Base-by-base conservation (phyloP, 1,284 basidiomycete species). In the Naganishia cerealis region DNA sequence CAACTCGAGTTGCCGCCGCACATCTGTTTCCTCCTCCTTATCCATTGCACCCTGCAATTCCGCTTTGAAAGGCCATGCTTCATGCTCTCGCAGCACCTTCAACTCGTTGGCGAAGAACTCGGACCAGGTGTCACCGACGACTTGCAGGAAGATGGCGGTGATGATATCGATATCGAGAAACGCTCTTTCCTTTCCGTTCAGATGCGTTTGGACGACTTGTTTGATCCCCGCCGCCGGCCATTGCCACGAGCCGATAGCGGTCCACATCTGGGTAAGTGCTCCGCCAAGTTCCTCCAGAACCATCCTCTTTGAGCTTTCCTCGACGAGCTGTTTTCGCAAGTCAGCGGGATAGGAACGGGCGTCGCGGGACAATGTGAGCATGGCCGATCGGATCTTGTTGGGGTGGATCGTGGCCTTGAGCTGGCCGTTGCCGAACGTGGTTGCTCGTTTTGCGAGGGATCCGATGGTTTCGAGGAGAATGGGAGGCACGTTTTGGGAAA, bases 161-260 rank as follows among this genome's bases (percentile, higher is more conserved):
- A 57, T 48, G 21, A 66, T 57, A 26, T 66, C 56, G 29, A 66
- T 57, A n/a, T 50, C 39, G n/a, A 66, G 39, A n/a, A 52, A 52
- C 12, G 55, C 24, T 12, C 65, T 55, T 38, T 66, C 53, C 38
- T 66, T 66, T 21, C 65, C 65, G 21, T 66, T 66, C 33, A 66
- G 29, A 42, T 66, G 65, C 24, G 43, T 66, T 40, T 66, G 65
- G 18, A 52, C 43, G 12, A 40, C 36, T n/a, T 53, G 24, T 36
- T 39, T 39, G 43, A 66, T 26, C 2, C 65, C 65, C 26, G 26
- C 29, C 26, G 48, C 36, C 10, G 65, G 65, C 65, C 65, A 66
- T 7, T 66, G 55, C 65, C 65, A 66, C 16, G 26, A 24, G 24
- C 24, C 29, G 15, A 66, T 50, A 21, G 55, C 39, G 3, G 55